A percentile compares a stretch with the other conserved stretches of the same genome.
These are phyloP conservation scores for Aegilops umbellulata DNA, from an alignment of 176 grass and related monocot species.

Conservation along the genomic window DNA sequence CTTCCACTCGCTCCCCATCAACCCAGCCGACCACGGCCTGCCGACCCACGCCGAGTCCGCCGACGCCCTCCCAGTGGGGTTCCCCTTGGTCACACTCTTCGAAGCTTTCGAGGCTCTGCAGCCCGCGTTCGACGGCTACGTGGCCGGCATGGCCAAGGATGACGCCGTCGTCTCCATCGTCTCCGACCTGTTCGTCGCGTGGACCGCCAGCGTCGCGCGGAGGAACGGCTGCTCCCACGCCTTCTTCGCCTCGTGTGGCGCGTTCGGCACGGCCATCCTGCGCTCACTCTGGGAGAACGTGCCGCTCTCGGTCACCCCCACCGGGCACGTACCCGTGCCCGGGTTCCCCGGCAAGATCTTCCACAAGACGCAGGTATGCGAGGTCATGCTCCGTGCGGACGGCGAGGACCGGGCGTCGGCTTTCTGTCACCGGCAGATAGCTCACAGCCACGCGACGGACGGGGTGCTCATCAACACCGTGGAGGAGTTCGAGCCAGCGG, in stretches of 20 bases:
- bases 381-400: neutral
- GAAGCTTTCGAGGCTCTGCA: constrained; percentile 32
- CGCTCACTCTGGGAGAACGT: neutral
- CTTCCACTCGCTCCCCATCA: constrained; percentile 39
- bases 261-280: constrained; percentile 14
- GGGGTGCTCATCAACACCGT: constrained; percentile 24
- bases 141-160: too few species aligned
- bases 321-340: too few species aligned
- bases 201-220: constrained; percentile 26
- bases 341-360: neutral
- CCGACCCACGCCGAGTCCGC: constrained; percentile 27
- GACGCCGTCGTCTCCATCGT: constrained; percentile 22
- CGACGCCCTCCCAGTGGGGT: constrained; percentile 13
- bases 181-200: constrained; percentile 45
- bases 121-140: constrained; percentile 28
- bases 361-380: constrained; percentile 24
- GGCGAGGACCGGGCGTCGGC: neutral
- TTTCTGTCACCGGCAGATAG: neutral
- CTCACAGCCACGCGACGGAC: neutral
- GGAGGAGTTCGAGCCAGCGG: constrained; percentile 23
- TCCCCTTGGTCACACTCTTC: constrained; percentile 11
- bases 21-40: constrained; percentile 35
- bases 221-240: constrained; percentile 19
- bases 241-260: constrained; percentile 23
- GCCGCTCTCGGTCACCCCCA: too few species aligned